A percentile compares a stretch with the other conserved stretches of the same genome.
phyloP scores from a whole-genome alignment of 768 basidiomycete genomes.

The Kwoniella dejecticola region DNA sequence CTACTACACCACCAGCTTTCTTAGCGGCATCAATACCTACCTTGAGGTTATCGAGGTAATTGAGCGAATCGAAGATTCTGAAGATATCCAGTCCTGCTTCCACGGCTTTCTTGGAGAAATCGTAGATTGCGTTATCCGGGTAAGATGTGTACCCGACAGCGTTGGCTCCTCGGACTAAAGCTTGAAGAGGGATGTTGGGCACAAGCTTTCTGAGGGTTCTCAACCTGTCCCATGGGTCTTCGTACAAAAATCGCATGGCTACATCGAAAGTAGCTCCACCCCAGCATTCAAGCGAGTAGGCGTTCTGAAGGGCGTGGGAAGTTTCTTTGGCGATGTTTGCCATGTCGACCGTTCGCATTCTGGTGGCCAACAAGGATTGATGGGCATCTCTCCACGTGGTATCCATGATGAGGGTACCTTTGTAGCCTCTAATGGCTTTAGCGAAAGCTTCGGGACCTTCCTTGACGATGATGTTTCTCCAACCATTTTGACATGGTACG shows the following conservation, averaged over 20 bases:
- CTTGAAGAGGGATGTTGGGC: constrained; percentile 97
- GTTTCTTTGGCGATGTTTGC: constrained; percentile 98
- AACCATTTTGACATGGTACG: constrained; percentile 81
- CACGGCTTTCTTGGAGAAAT: constrained; percentile 99
- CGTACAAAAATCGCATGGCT: constrained; percentile 98
- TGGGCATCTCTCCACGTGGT: constrained; percentile 99
- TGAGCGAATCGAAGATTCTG: constrained; percentile 98
- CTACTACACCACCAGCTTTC: constrained; percentile 97
- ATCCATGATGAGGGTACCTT: constrained; percentile 70
- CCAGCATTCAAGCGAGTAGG: constrained; percentile 98
- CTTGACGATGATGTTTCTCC: constrained; percentile 98
- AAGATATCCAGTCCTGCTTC: constrained; percentile 99
- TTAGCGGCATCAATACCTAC: constrained; percentile 99
- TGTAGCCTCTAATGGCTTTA: constrained; percentile 94
- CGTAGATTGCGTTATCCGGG: constrained; percentile 98
- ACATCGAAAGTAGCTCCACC: constrained; percentile 99
- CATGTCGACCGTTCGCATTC: constrained; percentile 94
- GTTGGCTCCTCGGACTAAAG: constrained; percentile 96
- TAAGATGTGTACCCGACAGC: constrained; percentile 99
- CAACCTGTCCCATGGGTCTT: constrained; percentile 98
- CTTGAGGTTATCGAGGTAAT: constrained; percentile 98
- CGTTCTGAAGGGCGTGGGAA: constrained; percentile 88
- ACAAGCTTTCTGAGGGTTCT: constrained; percentile 91
- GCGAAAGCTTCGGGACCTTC: constrained; percentile 97
- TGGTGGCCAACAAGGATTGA: constrained; percentile 94